Conservation (phyloP, 2,329 filamentous ascomycete species). For the Penicillium freii region DNA sequence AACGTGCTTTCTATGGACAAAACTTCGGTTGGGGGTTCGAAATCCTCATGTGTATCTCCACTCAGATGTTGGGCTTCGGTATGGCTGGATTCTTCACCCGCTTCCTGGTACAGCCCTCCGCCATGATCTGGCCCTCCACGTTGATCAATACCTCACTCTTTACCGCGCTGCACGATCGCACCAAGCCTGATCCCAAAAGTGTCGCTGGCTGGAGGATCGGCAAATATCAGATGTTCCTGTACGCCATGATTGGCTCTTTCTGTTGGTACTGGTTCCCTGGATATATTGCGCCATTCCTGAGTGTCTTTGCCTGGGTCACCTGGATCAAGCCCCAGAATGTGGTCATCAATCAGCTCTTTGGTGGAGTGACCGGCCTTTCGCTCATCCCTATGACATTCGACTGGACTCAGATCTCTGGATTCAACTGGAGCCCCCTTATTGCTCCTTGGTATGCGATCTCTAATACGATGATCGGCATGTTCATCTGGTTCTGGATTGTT, state of each 20-base stretch:
- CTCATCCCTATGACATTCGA: constrained; percentile 54
- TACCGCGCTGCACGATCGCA: constrained; percentile 69
- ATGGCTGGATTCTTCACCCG: constrained; percentile 66
- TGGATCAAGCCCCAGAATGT: constrained; percentile 69
- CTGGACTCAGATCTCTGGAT: constrained; percentile 71
- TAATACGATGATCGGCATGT: constrained; percentile 67
- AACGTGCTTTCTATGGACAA: constrained; percentile 69
- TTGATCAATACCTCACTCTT: constrained; percentile 66
- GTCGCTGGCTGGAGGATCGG: constrained; percentile 64
- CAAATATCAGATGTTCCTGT: constrained; percentile 63
- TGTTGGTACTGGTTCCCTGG: constrained; percentile 69
- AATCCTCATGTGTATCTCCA: constrained; percentile 64
- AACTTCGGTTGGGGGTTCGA: constrained; percentile 66
- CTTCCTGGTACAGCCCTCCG: constrained; percentile 56
- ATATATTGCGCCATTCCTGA: constrained; percentile 66
- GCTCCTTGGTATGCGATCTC: constrained; percentile 72
- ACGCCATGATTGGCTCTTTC: constrained; percentile 58
- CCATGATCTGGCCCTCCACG: constrained; percentile 73
- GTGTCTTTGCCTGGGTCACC: constrained; percentile 68
- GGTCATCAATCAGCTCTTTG: constrained; percentile 61
- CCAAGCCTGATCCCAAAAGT: constrained; percentile 54
- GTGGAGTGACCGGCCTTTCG: constrained; percentile 20
- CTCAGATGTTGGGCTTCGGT: constrained; percentile 68
- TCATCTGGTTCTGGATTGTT: constrained; percentile 63
- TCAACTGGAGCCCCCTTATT: constrained; percentile 65